A percentile compares a stretch with the other conserved stretches of the same genome.
phyloP scores from a whole-genome alignment of 257 asterid species.

The Nicotiana undulata region DNA sequence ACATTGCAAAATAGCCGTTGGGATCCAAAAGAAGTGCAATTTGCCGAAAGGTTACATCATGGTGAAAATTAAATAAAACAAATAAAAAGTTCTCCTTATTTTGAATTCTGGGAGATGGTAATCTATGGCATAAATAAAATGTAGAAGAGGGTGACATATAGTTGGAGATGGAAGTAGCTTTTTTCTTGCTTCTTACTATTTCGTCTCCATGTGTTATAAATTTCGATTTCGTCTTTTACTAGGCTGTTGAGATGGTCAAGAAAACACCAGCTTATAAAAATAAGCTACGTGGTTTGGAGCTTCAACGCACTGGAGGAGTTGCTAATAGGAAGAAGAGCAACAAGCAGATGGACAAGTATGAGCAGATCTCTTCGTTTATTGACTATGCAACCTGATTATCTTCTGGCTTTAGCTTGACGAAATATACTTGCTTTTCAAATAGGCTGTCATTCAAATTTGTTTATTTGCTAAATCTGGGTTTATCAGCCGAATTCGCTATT shows the following conservation, averaged over 20 bases:
- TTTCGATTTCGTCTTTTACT: constrained; percentile 18
- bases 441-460: neutral
- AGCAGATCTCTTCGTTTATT: neutral
- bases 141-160: neutral
- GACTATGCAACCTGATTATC: neutral
- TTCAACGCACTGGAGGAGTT: constrained; percentile 84
- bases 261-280: constrained; percentile 92
- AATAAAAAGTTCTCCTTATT: neutral
- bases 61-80: neutral
- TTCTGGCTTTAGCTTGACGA: neutral
- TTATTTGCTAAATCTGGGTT: constrained; percentile 2
- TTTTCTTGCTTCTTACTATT: neutral
- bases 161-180: neutral
- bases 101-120: neutral
- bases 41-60: neutral
- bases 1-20: neutral
- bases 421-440: neutral
- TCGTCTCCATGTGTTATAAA: neutral
- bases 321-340: constrained; percentile 70
- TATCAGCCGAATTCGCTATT: constrained; percentile 2
- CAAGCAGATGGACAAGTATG: constrained; percentile 78
- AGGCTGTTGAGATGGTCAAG: constrained; percentile 98
- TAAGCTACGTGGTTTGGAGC: constrained; percentile 86
- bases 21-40: neutral
- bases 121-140: neutral